Base-by-base conservation (phyloP, 2,329 filamentous ascomycete genomes). In the Calonectria naviculata region DNA sequence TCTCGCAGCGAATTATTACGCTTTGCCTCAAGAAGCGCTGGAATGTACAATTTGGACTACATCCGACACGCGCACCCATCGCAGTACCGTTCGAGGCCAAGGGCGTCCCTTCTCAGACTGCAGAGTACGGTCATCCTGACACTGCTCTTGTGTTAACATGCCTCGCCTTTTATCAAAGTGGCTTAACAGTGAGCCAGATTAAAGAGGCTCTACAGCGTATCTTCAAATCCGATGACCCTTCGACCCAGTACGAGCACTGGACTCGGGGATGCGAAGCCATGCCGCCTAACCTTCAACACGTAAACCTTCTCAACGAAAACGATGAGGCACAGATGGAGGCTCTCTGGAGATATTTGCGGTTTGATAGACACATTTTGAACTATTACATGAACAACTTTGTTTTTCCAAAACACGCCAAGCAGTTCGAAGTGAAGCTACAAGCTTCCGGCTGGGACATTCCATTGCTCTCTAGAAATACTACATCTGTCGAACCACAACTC, bases 41-140 rank as follows among this genome's bases (percentile, higher is more conserved):
- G 89, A 91, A 92, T 12, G 38, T 44, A 0, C 56, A 61, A 38
- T 61, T 61, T 21, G 90, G 90, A 0, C 80, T 92, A 0, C 86
- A 91, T 72, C 86, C 88, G 0, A 54, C 71, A 0, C 85, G 93
- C 17, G 84, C 87, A 46, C 90, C 90, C 0, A 87, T 93, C 6
- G 92, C 92, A 0, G 93, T 94, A 0, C 93, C 93, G 0, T 94
- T 88, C 60, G 85, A 89, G 13, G 90, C 91, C 0, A 94, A 94
- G 68, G 93, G 92, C 3, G 84, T 87, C 0, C 92, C 93, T 0
- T 88, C 87, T 0, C 87, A 89, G 0, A 86, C 89, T 7, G 89
- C 91, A 0, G 92, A 94, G 74, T 94, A 89, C 77, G 90, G 91
- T 0, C 92, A 95, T 73, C 91, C 92, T 0, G 87, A 95, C 74